Evolutionary conservation across 2,329 filamentous ascomycete genomes (phyloP).

Genomic region (Microcyclospora tardicrescens): DNA sequence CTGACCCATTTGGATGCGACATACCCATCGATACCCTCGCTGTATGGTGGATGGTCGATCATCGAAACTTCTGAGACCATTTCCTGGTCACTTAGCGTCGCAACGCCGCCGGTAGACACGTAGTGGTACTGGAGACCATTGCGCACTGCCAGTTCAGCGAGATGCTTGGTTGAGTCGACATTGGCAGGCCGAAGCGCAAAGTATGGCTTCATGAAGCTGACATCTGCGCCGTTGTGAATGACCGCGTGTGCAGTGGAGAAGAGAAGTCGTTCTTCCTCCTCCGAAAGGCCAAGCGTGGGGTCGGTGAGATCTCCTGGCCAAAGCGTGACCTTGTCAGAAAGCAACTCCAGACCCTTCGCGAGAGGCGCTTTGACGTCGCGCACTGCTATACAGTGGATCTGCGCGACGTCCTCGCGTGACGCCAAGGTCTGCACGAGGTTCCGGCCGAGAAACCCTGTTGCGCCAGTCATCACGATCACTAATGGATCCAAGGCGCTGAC

Average conservation of each 20-base stretch:
- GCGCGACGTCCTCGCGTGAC: constrained; percentile 15
- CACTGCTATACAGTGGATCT: constrained; percentile 34
- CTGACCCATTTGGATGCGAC: constrained; percentile 1
- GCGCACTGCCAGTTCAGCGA: neutral
- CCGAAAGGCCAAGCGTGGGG: constrained; percentile 27
- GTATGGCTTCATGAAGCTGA: constrained; percentile 14
- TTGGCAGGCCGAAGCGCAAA: constrained; percentile 10
- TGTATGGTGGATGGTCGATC: neutral
- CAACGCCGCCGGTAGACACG: neutral
- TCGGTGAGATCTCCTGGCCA: constrained; percentile 26
- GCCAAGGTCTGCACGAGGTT: constrained; percentile 27
- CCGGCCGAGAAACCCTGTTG: constrained; percentile 29
- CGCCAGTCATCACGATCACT: constrained; percentile 25
- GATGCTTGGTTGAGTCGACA: constrained; percentile 7
- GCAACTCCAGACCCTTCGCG: neutral
- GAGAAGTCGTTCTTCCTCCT: constrained; percentile 19
- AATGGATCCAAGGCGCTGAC: neutral
- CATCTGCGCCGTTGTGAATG: constrained; percentile 12
- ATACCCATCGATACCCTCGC: constrained; percentile 1
- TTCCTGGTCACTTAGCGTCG: neutral
- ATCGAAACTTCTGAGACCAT: constrained; percentile 1
- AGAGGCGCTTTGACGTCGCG: constrained; percentile 7
- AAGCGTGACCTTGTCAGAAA: constrained; percentile 11
- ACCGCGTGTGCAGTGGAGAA: constrained; percentile 20
- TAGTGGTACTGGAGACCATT: neutral